Percentiles rank a stretch among this genome's conserved stretches.
Conservation (phyloP, 108 stramenopile genomes). For the Seminavis robusta region DNA sequence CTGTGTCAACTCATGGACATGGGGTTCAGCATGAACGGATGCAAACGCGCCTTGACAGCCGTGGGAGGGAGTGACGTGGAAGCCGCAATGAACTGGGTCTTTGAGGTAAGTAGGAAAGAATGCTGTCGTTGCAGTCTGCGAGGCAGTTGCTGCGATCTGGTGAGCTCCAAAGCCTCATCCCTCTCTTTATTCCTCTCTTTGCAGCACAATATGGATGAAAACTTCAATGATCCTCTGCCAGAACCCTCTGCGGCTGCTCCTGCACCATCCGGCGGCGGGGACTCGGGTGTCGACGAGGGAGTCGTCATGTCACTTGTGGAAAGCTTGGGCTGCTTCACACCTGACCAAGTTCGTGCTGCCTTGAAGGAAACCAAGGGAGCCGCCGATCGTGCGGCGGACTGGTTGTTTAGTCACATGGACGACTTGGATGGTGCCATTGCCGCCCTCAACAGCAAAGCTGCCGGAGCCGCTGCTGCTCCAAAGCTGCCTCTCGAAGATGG, state of each 20-base stretch:
- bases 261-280: conserved; percentile 28
- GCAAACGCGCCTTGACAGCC: conserved; percentile 88
- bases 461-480: conserved; percentile 18
- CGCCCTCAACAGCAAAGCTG: conserved; percentile 33
- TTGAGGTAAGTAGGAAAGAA: too few species aligned
- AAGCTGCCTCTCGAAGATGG: conserved; percentile 69
- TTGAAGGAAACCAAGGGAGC: conserved; percentile 79
- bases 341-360: conserved; percentile 89
- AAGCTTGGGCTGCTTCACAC: conserved; percentile 89
- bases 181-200: too few species aligned
- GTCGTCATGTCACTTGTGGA: conserved; percentile 78
- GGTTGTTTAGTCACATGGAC: conserved; percentile 96
- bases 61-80: conserved; percentile 88
- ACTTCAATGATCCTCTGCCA: conserved; percentile 94
- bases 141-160: too few species aligned
- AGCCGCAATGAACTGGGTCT: conserved; percentile 97
- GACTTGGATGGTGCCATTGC: conserved; percentile 90
- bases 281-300: conserved; percentile 53
- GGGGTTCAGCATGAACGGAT: conserved; percentile 96
- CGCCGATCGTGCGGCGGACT: conserved; percentile 93
- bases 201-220: conserved; percentile 94
- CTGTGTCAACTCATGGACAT: conserved; percentile 92
- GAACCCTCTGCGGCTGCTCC: conserved; percentile 36
- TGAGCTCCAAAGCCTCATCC: too few species aligned
- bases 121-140: too few species aligned